phyloP scores from a whole-genome alignment of 768 basidiomycete species.

The Rhodotorula taiwanensis region DNA sequence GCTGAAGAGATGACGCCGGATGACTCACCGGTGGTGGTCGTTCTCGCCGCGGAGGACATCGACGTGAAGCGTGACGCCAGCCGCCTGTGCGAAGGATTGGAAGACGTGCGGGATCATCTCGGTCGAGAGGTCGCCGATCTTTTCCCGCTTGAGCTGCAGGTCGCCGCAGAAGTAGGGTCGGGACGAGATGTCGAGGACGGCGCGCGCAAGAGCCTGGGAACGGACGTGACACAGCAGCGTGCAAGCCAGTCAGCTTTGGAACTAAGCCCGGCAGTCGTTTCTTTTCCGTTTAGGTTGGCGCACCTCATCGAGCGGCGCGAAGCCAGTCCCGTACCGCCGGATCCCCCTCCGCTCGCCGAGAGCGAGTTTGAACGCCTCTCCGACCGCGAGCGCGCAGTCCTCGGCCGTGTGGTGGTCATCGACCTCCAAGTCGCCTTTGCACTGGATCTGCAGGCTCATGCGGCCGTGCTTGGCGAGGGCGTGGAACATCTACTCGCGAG shows the following conservation, averaged over 20 bases:
- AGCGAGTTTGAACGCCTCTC: slow-evolving; percentile 80
- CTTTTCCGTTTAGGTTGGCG: no score
- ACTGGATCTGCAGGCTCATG: slow-evolving; percentile 82
- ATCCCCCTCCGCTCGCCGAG: slow-evolving; percentile 92
- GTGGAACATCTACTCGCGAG: slow-evolving; percentile 73
- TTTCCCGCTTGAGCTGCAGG: slow-evolving; percentile 77
- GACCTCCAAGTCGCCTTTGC: slow-evolving; percentile 91
- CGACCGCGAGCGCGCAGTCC: slow-evolving; percentile 55
- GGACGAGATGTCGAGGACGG: slow-evolving; percentile 96
- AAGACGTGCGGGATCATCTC: slow-evolving; percentile 99
- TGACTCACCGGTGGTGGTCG: slow-evolving; percentile 83
- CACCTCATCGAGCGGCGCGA: slow-evolving; percentile 95
- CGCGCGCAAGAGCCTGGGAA: slow-evolving; percentile 77
- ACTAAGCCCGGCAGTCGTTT: not conserved
- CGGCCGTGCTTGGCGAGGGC: slow-evolving; percentile 88
- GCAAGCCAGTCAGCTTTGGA: not conserved
- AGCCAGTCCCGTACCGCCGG: slow-evolving; percentile 88
- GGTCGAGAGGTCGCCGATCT: slow-evolving; percentile 87
- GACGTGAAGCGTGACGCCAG: slow-evolving; percentile 86
- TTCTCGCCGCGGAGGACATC: slow-evolving; percentile 92
- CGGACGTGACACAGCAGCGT: not conserved
- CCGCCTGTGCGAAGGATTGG: slow-evolving; percentile 94
- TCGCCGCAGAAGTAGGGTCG: slow-evolving; percentile 92
- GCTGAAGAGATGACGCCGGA: no score
- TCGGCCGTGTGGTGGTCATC: slow-evolving; percentile 99